phyloP scores from a whole-genome alignment of 306 rosid genomes.

The Astragalus glycyphyllos region DNA sequence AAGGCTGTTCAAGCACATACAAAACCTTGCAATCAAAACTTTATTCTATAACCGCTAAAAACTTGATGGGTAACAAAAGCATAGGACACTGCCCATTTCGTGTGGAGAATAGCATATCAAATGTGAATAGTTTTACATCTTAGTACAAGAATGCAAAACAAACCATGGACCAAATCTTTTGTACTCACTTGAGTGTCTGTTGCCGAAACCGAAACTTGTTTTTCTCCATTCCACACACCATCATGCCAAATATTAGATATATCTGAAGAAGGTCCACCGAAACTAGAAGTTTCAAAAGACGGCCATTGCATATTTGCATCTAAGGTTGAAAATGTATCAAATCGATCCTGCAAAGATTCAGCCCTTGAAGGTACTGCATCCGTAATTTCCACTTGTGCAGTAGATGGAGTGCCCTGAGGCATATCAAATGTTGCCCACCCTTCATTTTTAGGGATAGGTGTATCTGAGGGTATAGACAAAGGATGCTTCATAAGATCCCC shows the following conservation, averaged over 20 bases:
- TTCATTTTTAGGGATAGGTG: constrained; percentile 60
- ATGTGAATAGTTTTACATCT: background rate
- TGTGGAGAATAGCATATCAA: constrained; percentile 16
- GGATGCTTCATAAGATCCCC: constrained; percentile 47
- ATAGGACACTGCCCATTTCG: background rate
- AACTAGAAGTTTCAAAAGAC: constrained; percentile 47
- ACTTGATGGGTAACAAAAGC: constrained; percentile 1
- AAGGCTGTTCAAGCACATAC: constrained; percentile 54
- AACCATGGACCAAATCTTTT: constrained; percentile 12
- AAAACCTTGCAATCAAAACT: constrained; percentile 40
- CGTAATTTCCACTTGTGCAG: constrained; percentile 45
- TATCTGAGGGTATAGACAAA: constrained; percentile 48
- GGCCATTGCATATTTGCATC: constrained; percentile 61
- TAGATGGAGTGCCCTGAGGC: constrained; percentile 54
- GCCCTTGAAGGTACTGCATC: constrained; percentile 44
- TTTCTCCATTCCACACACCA: constrained; percentile 45
- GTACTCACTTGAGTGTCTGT: constrained; percentile 57
- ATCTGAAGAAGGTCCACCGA: constrained; percentile 43
- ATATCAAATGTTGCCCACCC: constrained; percentile 90
- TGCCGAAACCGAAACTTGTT: constrained; percentile 45
- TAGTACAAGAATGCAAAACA: constrained; percentile 24
- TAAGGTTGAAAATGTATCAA: constrained; percentile 58
- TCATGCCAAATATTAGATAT: constrained; percentile 58
- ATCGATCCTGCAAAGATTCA: constrained; percentile 48
- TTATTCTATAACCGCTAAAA: constrained; percentile 10